Evolutionary conservation across 257 asterid genomes (phyloP), one percentile per base, ranked within the genome.

Genomic region (Petunia secreta): DNA sequence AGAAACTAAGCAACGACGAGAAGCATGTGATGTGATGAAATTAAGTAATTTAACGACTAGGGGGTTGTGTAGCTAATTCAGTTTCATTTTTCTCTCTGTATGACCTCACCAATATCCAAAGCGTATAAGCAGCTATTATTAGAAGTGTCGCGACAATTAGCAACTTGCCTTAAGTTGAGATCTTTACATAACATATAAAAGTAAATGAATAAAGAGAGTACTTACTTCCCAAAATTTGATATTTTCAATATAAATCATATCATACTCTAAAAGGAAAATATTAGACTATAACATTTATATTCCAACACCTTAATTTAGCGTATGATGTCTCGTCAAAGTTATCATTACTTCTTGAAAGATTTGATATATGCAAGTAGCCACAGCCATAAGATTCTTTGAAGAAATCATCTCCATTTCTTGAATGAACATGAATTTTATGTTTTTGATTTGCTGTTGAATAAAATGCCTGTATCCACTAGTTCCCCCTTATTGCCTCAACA

Each of bases 401-500:
- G 41, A 76, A 15, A n/a, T 57, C 68, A 76, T 57, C 8, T 40
- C 16, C 16, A 76, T 57, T 58, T 75, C 37, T 55, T 57, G 67
- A 25, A 54, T 39, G 7, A 55, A 59, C 39, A n/a, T 39, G 39
- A 38, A 14, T 39, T 44, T 1, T 43, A 55, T 66, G 8, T 75
- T 55, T 44, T 75, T 75, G 64, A 75, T 34, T 64, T 64, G 80
- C 25, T 25, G 39, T 59, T n/a, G 14, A 38, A 37, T 34, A 6
- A 57, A 76, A 43, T 76, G 52, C 7, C 0, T 15, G 57, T 57
- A 40, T 75, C 55, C 53, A 75, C 80, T 76, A 71, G 7, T 71
- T 36, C 39, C 59, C 37, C 53, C n/a, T 8, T 55, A n/a, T 75
- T 55, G 63, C 54, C 9, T 6, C 53, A 55, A 9, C 67, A 76